phyloP scores from a whole-genome alignment of 768 basidiomycete species.

The Lyophyllum atratum region DNA sequence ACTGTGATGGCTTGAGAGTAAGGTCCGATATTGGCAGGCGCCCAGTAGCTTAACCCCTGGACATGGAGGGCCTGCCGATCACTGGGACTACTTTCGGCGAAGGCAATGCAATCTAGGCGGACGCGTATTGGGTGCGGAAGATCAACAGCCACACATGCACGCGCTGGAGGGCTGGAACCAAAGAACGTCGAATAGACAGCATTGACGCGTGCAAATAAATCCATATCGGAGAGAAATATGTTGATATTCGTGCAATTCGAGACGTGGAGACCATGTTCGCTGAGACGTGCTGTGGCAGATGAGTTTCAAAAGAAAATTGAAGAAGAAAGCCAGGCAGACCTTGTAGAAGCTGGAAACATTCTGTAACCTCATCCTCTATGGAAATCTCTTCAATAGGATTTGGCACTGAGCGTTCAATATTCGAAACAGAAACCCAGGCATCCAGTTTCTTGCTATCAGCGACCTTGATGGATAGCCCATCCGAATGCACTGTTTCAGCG shows the following conservation, averaged over 20 bases:
- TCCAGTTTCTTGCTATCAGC: constrained; percentile 36
- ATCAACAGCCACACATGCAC: constrained; percentile 89
- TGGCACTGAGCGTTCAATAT: constrained; percentile 41
- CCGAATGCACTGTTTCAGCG: not conserved
- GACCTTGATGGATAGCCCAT: not conserved
- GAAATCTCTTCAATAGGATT: constrained; percentile 28
- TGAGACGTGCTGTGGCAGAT: constrained; percentile 51
- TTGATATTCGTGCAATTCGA: constrained; percentile 76
- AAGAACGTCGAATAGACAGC: constrained; percentile 79
- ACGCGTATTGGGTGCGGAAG: constrained; percentile 60
- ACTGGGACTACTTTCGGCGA: constrained; percentile 34
- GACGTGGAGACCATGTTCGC: constrained; percentile 47
- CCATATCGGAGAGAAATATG: constrained; percentile 80
- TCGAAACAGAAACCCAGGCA: constrained; percentile 71
- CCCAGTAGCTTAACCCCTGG: constrained; percentile 97
- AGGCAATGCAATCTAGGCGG: constrained; percentile 83
- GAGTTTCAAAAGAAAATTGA: not conserved
- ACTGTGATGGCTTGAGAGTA: constrained; percentile 94
- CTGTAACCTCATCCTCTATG: constrained; percentile 70
- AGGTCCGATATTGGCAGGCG: constrained; percentile 97
- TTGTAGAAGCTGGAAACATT: constrained; percentile 66
- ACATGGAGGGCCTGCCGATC: constrained; percentile 86
- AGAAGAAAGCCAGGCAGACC: constrained; percentile 41
- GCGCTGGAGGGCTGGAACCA: constrained; percentile 87
- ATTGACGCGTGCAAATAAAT: constrained; percentile 78